These are phyloP conservation scores for Pichia pseudocactophila DNA, from an alignment of 805 yeast genomes.

Conservation along the genomic window DNA sequence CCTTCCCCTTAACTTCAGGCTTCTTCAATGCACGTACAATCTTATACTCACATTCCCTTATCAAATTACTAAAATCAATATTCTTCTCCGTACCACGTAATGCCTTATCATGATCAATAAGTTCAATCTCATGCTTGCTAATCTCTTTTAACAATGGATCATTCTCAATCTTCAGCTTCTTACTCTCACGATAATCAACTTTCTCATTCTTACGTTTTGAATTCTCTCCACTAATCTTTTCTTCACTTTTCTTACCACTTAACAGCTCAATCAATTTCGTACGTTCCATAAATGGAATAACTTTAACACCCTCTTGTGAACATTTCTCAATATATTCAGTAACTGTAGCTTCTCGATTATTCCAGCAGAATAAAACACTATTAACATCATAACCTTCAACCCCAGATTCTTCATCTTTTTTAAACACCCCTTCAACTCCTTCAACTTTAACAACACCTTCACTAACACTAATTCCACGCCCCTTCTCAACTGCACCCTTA, in stretches of 20 bases:
- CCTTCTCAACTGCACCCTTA: too few relatives aligned
- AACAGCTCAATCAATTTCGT: constrained; percentile 80
- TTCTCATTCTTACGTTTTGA: constrained; percentile 1
- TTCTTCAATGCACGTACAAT: constrained; percentile 30
- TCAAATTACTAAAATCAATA: constrained; percentile 58
- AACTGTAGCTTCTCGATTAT: constrained; percentile 60
- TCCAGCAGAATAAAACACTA: constrained; percentile 71
- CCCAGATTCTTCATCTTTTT: constrained; percentile 20
- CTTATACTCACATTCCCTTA: constrained; percentile 54
- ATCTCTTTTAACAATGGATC: constrained; percentile 46
- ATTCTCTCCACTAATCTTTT: not conserved
- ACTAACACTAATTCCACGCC: too few relatives aligned
- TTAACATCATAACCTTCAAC: constrained; percentile 34
- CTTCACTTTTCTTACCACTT: constrained; percentile 40
- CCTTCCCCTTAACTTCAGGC: too few relatives aligned
- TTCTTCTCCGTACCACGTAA: constrained; percentile 49
- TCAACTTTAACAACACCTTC: constrained; percentile 23
- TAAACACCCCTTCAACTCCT: too few relatives aligned
- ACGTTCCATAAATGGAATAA: constrained; percentile 76
- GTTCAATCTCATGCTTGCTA: constrained; percentile 34
- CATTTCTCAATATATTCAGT: constrained; percentile 78
- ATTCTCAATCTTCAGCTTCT: constrained; percentile 24
- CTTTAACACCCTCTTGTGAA: constrained; percentile 50
- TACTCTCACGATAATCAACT: constrained; percentile 10
- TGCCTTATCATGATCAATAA: constrained; percentile 35